phyloP scores from a whole-genome alignment of 345 rosid species.

The Theobroma cacao region DNA sequence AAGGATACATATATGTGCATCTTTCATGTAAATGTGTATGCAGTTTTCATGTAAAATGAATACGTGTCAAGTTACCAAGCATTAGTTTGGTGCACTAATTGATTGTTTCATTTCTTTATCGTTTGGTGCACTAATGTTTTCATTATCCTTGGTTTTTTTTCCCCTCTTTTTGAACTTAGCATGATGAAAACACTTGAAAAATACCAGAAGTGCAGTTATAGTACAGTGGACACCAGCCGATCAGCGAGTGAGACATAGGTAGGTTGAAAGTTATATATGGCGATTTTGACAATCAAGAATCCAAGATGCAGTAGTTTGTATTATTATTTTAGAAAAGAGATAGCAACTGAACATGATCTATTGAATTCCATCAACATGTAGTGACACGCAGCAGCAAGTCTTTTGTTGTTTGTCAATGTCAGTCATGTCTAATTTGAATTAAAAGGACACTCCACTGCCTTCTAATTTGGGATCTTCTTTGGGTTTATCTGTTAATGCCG shows the following conservation, averaged over 20 bases:
- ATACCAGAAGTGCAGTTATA: conserved; percentile 48
- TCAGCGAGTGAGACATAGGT: conserved; percentile 41
- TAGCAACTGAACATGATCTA: neutral
- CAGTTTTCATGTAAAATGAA: neutral
- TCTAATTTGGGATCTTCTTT: neutral
- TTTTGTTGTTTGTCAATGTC: neutral
- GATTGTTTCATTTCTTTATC: neutral
- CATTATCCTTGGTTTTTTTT: neutral
- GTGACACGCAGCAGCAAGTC: neutral
- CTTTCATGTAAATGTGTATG: neutral
- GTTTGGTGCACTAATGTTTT: neutral
- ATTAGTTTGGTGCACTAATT: neutral
- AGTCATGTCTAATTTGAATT: no score
- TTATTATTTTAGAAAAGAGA: neutral
- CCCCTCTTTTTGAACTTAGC: conserved; percentile 21
- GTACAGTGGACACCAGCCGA: conserved; percentile 31
- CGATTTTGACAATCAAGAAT: neutral
- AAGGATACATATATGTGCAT: no score
- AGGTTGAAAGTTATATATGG: neutral
- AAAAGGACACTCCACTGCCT: no score
- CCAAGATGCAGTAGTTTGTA: neutral
- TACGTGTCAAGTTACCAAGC: neutral
- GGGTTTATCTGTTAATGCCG: neutral
- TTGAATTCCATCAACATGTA: neutral
- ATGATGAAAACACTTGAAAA: conserved; percentile 45